These are phyloP conservation scores for Ustilago nuda DNA, from an alignment of 1,284 basidiomycete genomes.

Conservation along the genomic window DNA sequence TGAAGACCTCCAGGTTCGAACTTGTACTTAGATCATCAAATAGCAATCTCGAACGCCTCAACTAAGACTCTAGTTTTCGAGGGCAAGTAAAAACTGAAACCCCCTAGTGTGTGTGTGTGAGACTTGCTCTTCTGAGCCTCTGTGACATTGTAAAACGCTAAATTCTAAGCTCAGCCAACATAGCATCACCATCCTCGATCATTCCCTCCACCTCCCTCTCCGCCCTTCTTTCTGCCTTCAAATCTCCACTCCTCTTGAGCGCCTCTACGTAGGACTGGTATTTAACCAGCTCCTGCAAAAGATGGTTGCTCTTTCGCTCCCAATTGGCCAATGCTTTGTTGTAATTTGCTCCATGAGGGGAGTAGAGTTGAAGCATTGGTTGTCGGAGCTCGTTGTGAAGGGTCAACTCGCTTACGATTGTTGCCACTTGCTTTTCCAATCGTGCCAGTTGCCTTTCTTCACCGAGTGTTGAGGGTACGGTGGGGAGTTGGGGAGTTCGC, in stretches of 20 bases:
- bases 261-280: constrained; percentile 95
- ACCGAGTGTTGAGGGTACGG: constrained; percentile 82
- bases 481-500: constrained; percentile 87
- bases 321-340: constrained; percentile 87
- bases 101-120: no score
- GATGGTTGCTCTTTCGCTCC: constrained; percentile 88
- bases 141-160: background rate
- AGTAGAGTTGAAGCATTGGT: constrained; percentile 84
- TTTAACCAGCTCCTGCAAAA: constrained; percentile 91
- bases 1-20: no score
- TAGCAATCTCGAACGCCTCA: no score
- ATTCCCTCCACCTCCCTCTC: constrained; percentile 50
- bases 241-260: constrained; percentile 70
- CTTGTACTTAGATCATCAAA: no score
- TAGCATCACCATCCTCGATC: constrained; percentile 39
- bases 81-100: no score
- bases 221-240: constrained; percentile 43
- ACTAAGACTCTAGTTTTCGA: no score
- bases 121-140: no score
- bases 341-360: constrained; percentile 79
- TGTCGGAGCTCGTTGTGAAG: constrained; percentile 84
- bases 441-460: constrained; percentile 80
- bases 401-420: constrained; percentile 82
- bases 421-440: constrained; percentile 56
- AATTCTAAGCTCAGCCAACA: constrained; percentile 20